Base-by-base conservation (phyloP, 106 monocot genomes). In the Dendrobium chrysotoxum region DNA sequence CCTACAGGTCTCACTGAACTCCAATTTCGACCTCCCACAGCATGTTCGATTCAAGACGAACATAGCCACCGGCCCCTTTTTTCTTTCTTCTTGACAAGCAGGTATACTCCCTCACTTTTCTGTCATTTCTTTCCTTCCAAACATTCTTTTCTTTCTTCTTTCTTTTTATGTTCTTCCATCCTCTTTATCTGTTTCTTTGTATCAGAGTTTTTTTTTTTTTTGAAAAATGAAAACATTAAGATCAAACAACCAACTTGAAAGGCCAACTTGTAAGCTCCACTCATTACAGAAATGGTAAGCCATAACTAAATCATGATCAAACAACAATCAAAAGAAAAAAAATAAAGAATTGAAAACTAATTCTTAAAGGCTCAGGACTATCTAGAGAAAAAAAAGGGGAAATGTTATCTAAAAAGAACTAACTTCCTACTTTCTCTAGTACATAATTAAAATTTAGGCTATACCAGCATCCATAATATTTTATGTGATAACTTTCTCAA, bases 151-250 rank as follows among this genome's bases (percentile, higher is more conserved):
- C 31, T 31, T 1, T 31, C 31, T 31, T 31, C 31, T 31, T 31
- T 1, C 31, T 1, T 31, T 1, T 1, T n/a, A n/a, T n/a, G n/a
- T n/a, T n/a, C n/a, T n/a, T n/a, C n/a, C n/a, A n/a, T n/a, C n/a
- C n/a, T n/a, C n/a, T n/a, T n/a, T n/a, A 86, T 86, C 58, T 87
- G 91, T 75, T 82, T 83, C 11, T 88, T 88, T 28, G 64, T 87
- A 40, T 91, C 91, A 75, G 66, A 79, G 31, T 31, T 31, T 83
- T 91, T 31, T 31, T 31, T 83, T 91, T 31, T 92, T 86, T 94
- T 97, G 78, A 26, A 86, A 84, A 30, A 77, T 42, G 11, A 65
- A 77, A n/a, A 5, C 35, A 7, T 10, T 81, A 54, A 77, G 16
- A 7, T 44, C 46, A 80, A 46, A 72, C 26, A 40, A 58, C 28